These are phyloP conservation scores for Kurtzmaniella fragi DNA, from an alignment of 805 yeast species.

Conservation along the genomic window DNA sequence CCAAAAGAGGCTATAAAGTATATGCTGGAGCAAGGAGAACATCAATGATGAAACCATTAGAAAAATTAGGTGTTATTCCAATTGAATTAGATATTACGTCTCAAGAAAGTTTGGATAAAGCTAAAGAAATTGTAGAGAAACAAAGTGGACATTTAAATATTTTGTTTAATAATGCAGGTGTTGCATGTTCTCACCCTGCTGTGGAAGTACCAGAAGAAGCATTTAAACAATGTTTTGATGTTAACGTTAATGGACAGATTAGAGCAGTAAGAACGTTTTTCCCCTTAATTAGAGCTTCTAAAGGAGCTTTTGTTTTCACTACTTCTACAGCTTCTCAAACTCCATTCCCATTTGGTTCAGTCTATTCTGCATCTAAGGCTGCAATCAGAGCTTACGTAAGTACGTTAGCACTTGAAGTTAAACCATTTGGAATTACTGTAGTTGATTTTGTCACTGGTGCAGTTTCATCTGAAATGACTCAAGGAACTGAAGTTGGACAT, in stretches of 20 bases:
- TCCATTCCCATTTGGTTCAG: slow-evolving; percentile 28
- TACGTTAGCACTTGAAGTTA: slow-evolving; percentile 11
- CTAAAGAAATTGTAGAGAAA: slow-evolving; percentile 15
- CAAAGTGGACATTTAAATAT: slow-evolving; percentile 27
- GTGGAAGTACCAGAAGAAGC: slow-evolving; percentile 24
- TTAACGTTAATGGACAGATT: slow-evolving; percentile 37
- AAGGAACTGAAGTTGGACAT: not conserved
- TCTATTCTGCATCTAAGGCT: slow-evolving; percentile 31
- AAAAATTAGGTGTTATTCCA: slow-evolving; percentile 19
- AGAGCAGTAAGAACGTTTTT: slow-evolving; percentile 28
- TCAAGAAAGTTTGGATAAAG: slow-evolving; percentile 18
- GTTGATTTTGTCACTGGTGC: slow-evolving; percentile 15
- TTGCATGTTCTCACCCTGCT: slow-evolving; percentile 18
- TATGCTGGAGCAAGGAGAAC: slow-evolving; percentile 30
- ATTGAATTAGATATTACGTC: slow-evolving; percentile 31
- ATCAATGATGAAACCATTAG: slow-evolving; percentile 22
- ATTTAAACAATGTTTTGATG: slow-evolving; percentile 19
- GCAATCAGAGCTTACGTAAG: slow-evolving; percentile 14
- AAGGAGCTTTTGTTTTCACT: slow-evolving; percentile 35
- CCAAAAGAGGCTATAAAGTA: slow-evolving; percentile 35
- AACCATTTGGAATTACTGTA: slow-evolving; percentile 15
- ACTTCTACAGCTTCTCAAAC: slow-evolving; percentile 26
- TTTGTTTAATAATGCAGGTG: slow-evolving; percentile 41
- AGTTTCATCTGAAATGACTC: slow-evolving; percentile 11
- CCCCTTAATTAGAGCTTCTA: slow-evolving; percentile 22